Percentiles rank a stretch among this genome's conserved stretches.
Conservation (phyloP, 1,139 yeast genomes). For the Taiozyma onychis region DNA sequence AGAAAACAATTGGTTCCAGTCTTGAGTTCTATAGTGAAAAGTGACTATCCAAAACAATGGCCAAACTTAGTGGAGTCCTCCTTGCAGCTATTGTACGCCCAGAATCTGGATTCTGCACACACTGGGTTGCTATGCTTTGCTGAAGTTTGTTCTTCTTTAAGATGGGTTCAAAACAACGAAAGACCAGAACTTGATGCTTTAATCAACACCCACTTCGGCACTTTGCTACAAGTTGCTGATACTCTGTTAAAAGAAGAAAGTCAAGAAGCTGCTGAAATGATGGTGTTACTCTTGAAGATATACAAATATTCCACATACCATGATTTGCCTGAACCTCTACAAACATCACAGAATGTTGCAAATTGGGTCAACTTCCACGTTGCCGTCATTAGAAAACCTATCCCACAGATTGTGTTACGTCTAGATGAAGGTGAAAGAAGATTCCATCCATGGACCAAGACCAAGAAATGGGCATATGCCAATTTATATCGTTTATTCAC, state of each 20-base stretch:
- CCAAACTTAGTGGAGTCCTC: slow-evolving; percentile 55
- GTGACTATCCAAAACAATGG: slow-evolving; percentile 75
- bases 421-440: slow-evolving; percentile 44
- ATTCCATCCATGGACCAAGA: slow-evolving; percentile 57
- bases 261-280: slow-evolving; percentile 60
- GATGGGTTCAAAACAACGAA: slow-evolving; percentile 67
- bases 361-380: slow-evolving; percentile 82
- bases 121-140: slow-evolving; percentile 74
- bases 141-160: slow-evolving; percentile 67
- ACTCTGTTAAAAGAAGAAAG: slow-evolving; percentile 42
- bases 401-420: slow-evolving; percentile 46
- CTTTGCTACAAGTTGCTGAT: slow-evolving; percentile 61
- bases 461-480: slow-evolving; percentile 89
- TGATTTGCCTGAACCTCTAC: slow-evolving; percentile 71
- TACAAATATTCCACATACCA: slow-evolving; percentile 79
- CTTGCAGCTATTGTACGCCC: slow-evolving; percentile 48
- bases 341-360: slow-evolving; percentile 48
- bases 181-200: slow-evolving; percentile 57
- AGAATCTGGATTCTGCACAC: slow-evolving; percentile 54
- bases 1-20: slow-evolving; percentile 65
- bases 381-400: slow-evolving; percentile 52
- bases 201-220: slow-evolving; percentile 62
- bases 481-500: slow-evolving; percentile 70
- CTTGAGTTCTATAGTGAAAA: slow-evolving; percentile 54
- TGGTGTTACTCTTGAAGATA: slow-evolving; percentile 68